Base-by-base conservation (phyloP, 1,284 basidiomycete species). In the Exobasidium rhododendri region DNA sequence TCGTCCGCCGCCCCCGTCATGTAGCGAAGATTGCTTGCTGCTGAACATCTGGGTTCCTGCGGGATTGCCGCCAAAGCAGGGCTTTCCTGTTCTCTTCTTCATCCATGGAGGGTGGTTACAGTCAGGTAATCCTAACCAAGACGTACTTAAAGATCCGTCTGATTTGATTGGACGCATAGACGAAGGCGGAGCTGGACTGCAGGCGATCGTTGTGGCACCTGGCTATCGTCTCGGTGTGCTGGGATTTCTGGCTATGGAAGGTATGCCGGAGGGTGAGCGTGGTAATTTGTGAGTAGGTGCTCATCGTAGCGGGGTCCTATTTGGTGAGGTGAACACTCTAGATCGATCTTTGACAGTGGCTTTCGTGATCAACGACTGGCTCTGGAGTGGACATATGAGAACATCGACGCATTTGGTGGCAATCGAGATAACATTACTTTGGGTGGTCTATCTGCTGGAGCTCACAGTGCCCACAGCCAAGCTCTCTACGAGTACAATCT, bases 361-460 rank as follows among this genome's bases (percentile, higher is more conserved):
- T 63, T 88, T 68, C 80, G 81, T 30, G 88, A 88, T 75, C 86
- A 89, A 68, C 79, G 84, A 1, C 79, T 82, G 40, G 13, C 85
- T 0, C 78, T 89, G 1, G 66, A 79, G 17, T 89, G 87, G 78
- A 70, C 89, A 2, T 84, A 86, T 62, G 73, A 85, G 10, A 87
- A 89, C 64, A 84, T 89, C 31, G 81, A 80, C 0, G 80, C 80
- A 0, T 89, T 89, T 68, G 87, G 88, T 2, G 88, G 88, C 0
- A 86, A 88, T 73, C 83, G 84, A 17, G 66, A 74, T 45, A 86
- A 86, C 80, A 69, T 77, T 54, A 76, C 74, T 2, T 62, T 67
- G 0, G 73, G 71, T 20, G 75, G 75, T 52, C 69, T 75, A 31
- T 67, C 68, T n/a, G 70, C 72, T 13, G 72, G 72, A 6, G 59